phyloP scores from a whole-genome alignment of 805 yeast species.

The Saturnispora serradocipensis region DNA sequence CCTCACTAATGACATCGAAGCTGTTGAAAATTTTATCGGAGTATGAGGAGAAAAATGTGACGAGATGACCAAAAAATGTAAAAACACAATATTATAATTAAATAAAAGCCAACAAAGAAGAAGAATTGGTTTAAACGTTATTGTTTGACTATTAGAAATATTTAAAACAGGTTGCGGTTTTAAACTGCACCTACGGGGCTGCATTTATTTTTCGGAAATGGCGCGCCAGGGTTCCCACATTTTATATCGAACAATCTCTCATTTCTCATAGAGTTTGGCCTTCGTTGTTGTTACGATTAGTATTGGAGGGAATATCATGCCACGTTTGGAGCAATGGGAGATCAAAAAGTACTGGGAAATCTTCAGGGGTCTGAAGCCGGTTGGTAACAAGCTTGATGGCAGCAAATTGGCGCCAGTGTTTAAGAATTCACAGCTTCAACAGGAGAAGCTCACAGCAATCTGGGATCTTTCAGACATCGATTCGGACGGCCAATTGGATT shows the following conservation, averaged over 20 bases:
- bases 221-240: background rate
- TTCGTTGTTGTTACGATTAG: background rate
- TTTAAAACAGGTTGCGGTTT: no score
- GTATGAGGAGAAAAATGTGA: background rate
- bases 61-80: background rate
- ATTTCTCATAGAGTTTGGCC: background rate
- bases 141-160: no score
- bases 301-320: constrained; percentile 23
- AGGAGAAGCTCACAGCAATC: constrained; percentile 66
- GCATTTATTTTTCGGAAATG: background rate
- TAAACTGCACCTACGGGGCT: background rate
- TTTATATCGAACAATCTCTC: background rate
- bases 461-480: constrained; percentile 95
- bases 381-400: constrained; percentile 68
- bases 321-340: constrained; percentile 87
- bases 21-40: background rate
- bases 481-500: constrained; percentile 83
- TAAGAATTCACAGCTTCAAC: constrained; percentile 78
- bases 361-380: constrained; percentile 82
- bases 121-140: background rate
- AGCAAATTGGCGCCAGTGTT: constrained; percentile 79
- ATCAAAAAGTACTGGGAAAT: constrained; percentile 97
- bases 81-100: background rate
- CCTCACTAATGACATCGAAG: background rate
- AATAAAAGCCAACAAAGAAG: background rate